Percentiles rank a stretch among this genome's conserved stretches.
Conservation (phyloP, 495 filamentous ascomycete species). For the Penicillium canescens region DNA sequence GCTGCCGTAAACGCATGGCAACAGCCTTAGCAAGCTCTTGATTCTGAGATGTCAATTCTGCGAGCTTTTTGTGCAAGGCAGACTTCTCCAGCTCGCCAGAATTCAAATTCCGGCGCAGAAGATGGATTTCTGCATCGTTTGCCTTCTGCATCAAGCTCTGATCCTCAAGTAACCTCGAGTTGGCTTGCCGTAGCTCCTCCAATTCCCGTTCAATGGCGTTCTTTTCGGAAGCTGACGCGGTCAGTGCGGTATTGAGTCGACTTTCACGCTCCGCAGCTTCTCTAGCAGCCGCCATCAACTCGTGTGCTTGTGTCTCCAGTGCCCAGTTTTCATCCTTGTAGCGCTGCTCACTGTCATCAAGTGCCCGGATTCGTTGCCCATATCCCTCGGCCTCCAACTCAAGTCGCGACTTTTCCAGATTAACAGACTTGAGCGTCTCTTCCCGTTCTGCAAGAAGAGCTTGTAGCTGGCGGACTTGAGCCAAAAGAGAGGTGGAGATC, state of each 20-base stretch:
- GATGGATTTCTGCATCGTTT: slow-evolving; percentile 82
- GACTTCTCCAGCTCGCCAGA: slow-evolving; percentile 73
- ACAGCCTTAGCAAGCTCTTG: slow-evolving; percentile 82
- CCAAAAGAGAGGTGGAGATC: slow-evolving; percentile 85
- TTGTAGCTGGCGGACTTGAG: slow-evolving; percentile 87
- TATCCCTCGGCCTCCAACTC: slow-evolving; percentile 81
- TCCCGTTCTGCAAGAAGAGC: slow-evolving; percentile 80
- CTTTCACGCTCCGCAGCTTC: slow-evolving; percentile 78
- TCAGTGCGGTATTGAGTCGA: slow-evolving; percentile 71
- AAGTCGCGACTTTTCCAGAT: slow-evolving; percentile 71
- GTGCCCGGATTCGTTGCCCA: slow-evolving; percentile 69
- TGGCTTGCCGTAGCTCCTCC: slow-evolving; percentile 78
- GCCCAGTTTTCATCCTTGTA: slow-evolving; percentile 99
- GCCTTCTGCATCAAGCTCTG: slow-evolving; percentile 72
- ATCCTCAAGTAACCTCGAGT: slow-evolving; percentile 80
- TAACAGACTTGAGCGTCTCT: slow-evolving; percentile 73
- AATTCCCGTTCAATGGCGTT: slow-evolving; percentile 73
- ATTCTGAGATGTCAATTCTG: slow-evolving; percentile 84
- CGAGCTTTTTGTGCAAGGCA: slow-evolving; percentile 74
- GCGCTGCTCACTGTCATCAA: slow-evolving; percentile 91
- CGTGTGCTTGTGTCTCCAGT: slow-evolving; percentile 85
- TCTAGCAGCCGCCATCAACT: slow-evolving; percentile 65
- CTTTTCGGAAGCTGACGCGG: slow-evolving; percentile 71
- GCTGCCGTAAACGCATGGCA: slow-evolving; percentile 66
- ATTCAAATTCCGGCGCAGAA: slow-evolving; percentile 71